phyloP scores from a whole-genome alignment of 1,284 basidiomycete genomes.

The Mycena sp. region DNA sequence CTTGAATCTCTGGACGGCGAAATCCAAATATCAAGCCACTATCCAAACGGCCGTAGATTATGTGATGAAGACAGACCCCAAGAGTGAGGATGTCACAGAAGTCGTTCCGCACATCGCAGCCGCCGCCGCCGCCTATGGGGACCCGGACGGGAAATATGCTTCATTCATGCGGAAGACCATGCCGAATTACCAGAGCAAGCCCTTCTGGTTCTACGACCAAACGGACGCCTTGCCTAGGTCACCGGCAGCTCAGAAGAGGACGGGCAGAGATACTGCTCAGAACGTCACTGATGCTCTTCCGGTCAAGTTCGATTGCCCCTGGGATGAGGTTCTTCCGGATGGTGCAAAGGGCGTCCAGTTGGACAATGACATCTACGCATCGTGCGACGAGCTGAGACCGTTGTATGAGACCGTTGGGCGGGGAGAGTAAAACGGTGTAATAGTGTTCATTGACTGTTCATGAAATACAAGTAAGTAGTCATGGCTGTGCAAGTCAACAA shows the following conservation, averaged over 20 bases:
- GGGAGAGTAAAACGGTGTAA: not conserved
- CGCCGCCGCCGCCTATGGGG: constrained; percentile 64
- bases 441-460: constrained; percentile 1
- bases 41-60: constrained; percentile 68
- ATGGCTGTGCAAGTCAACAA: not conserved
- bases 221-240: constrained; percentile 41
- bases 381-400: constrained; percentile 54
- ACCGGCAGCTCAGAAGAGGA: constrained; percentile 21
- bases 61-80: constrained; percentile 55
- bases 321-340: constrained; percentile 44
- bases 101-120: constrained; percentile 63
- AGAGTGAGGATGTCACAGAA: constrained; percentile 54
- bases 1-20: constrained; percentile 58
- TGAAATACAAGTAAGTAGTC: constrained; percentile 7
- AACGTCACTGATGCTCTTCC: not conserved
- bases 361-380: constrained; percentile 58
- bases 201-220: constrained; percentile 67
- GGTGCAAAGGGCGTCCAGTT: constrained; percentile 49
- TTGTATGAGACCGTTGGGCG: constrained; percentile 44
- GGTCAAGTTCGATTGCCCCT: constrained; percentile 52
- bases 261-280: constrained; percentile 1
- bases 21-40: constrained; percentile 61
- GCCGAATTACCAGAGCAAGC: constrained; percentile 47
- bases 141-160: constrained; percentile 61
- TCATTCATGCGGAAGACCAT: constrained; percentile 49